Base-by-base conservation (phyloP, 495 filamentous ascomycete species). In the Penicillium parvum region DNA sequence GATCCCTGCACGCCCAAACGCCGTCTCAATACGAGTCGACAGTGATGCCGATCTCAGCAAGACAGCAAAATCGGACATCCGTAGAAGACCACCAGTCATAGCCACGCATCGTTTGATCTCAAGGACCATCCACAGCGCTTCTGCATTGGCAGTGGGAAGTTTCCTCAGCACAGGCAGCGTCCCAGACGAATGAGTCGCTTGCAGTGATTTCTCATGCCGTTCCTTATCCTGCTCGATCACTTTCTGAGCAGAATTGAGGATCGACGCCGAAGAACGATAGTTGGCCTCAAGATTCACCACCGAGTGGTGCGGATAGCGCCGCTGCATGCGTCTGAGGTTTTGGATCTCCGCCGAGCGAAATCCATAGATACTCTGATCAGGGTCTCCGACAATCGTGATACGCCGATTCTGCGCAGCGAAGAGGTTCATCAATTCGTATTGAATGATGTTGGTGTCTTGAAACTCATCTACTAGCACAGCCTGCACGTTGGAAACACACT, bases 351-450 rank as follows among this genome's bases (percentile, higher is more conserved):
- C 94, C 4, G 88, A 91, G n/a, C 94, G 83, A 72, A 95, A 99
- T 4, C 91, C 87, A 57, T 99, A 99, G 38, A 99, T 99, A 52
- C 90, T 96, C 57, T 99, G 94, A 59, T 99, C 92, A 6, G 94
- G 94, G 58, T 99, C 92, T 10, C 94, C 92, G 11, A 99, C 94
- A 36, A 96, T 87, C 7, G 92, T 97, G 45, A 99, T 89, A 12
- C 82, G 73, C 40, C 80, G 77, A 32, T 77, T 72, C 23, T 70
- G 58, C 17, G 85, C 76, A 11, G 92, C 89, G 52, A 99, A 85
- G 4, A 95, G 76, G 36, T 81, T 83, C 90, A 96, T 96, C 33
- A 99, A 65, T 37, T 97, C 88, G 52, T 94, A 99, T 63, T 99
- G 94, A 5, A 96, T 82, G 12, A 84, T 70, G 50, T 99, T 99